Base-by-base conservation (phyloP, 805 yeast species). In the Jamesozyma lodderae region DNA sequence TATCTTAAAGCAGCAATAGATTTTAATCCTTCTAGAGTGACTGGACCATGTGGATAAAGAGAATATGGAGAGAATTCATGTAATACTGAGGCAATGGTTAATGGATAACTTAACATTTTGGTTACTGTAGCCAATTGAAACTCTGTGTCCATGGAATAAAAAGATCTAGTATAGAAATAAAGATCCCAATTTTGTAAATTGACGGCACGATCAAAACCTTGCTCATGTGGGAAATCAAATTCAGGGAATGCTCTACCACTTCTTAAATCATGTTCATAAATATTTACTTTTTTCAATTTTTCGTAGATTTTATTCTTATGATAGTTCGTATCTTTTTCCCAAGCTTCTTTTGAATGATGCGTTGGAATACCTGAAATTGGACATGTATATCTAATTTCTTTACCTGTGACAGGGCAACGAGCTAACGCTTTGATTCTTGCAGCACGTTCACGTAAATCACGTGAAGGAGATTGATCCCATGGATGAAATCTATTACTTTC, bases 351-450 rank as follows among this genome's bases (percentile, higher is more conserved):
- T 14, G 86, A 79, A 56, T 85, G 94, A 59, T 92, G 99, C 2
- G 99, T 92, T 20, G 99, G 99, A 37, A 92, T 87, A 5, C 99
- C 99, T 6, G 95, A 83, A 41, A 74, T 66, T 2, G 98, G 98
- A 64, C 97, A 92, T 2, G 92, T 86, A 59, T 71, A 92, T 48
- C 79, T 71, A 42, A 92, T 85, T 33, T 82, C 81, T 46, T 78
- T 73, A n/a, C 77, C 70, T 0, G 97, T 90, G 11, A 88, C 92
- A 0, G 96, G 97, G 60, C 97, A 90, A 52, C 74, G 73, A 10
- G 95, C 96, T 43, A 79, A 70, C 4, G 95, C 81, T 55, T 90
- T 75, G 47, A 92, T 92, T 42, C 80, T 76, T 17, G 95, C 96
- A 1, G 97, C 96, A 45, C 97, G 73, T 49, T 85, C 81, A 47